Conservation (phyloP, 2,329 filamentous ascomycete species). For the Phialophora tarda region DNA sequence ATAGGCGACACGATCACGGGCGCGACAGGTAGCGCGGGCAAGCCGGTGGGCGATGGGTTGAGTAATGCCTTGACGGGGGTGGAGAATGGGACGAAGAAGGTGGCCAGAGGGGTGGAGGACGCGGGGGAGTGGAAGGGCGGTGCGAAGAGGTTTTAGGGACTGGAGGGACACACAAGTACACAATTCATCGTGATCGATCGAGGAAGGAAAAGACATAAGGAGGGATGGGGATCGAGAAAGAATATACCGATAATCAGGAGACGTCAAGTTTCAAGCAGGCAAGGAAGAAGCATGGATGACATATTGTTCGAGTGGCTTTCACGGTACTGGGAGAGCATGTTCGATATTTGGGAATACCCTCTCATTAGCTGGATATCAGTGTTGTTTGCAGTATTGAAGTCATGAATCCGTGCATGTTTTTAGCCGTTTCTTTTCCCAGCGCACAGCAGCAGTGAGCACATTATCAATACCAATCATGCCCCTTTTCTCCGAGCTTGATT, state of each 20-base stretch:
- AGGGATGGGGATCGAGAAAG: not conserved
- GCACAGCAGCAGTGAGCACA: not conserved
- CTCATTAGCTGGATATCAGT: too few relatives aligned
- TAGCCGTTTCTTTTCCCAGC: too few relatives aligned
- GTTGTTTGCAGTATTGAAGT: too few relatives aligned
- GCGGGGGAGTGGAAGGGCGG: slow-evolving; percentile 60
- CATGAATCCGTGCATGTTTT: too few relatives aligned
- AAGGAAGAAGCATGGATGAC: not conserved
- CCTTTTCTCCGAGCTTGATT: slow-evolving; percentile 60
- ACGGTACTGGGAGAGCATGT: not conserved
- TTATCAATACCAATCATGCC: slow-evolving; percentile 65
- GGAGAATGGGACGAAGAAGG: slow-evolving; percentile 56
- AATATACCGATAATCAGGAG: not conserved
- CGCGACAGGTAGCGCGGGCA: slow-evolving; percentile 60
- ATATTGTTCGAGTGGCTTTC: not conserved
- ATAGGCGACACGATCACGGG: slow-evolving; percentile 62
- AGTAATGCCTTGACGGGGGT: slow-evolving; percentile 60
- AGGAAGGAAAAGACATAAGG: too few relatives aligned
- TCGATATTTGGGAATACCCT: too few relatives aligned
- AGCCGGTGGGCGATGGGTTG: slow-evolving; percentile 62
- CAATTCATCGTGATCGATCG: too few relatives aligned
- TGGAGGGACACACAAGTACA: too few relatives aligned
- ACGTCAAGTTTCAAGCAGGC: not conserved
- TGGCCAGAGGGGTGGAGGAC: slow-evolving; percentile 62
- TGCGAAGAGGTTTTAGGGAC: slow-evolving; percentile 28